Conservation (phyloP, 75 land plant species). For the Cunninghamia lanceolata region DNA sequence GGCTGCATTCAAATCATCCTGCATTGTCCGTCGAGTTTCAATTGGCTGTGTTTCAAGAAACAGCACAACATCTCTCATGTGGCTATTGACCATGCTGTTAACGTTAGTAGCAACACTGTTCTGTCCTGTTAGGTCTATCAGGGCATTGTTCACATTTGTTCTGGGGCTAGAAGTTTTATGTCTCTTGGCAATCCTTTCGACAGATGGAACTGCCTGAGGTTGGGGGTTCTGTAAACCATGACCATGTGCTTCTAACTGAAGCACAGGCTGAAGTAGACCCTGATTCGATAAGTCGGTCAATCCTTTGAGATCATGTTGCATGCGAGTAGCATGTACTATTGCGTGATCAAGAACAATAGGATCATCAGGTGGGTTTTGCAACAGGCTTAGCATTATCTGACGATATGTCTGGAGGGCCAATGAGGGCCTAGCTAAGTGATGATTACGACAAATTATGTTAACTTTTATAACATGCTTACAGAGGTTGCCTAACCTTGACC, state of each 20-base stretch:
- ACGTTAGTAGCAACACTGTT: slow-evolving; percentile 9
- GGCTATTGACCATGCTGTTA: not conserved
- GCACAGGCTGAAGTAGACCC: slow-evolving; percentile 34
- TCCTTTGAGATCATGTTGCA: slow-evolving; percentile 33
- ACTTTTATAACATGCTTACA: slow-evolving; percentile 57
- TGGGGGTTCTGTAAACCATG: slow-evolving; percentile 6
- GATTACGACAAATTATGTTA: slow-evolving; percentile 26
- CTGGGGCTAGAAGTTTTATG: slow-evolving; percentile 12
- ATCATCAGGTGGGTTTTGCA: slow-evolving; percentile 34
- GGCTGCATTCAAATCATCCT: slow-evolving; percentile 9
- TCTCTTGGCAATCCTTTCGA: slow-evolving; percentile 12
- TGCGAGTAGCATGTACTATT: slow-evolving; percentile 24
- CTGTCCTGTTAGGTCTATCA: slow-evolving; percentile 1
- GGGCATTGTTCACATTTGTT: not conserved
- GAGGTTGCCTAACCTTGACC: slow-evolving; percentile 47
- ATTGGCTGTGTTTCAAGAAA: slow-evolving; percentile 15
- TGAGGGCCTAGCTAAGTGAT: slow-evolving; percentile 31
- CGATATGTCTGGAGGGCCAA: slow-evolving; percentile 25
- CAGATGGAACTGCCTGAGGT: not conserved
- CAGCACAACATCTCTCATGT: slow-evolving; percentile 7
- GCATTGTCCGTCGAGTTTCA: slow-evolving; percentile 9
- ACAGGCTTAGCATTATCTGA: slow-evolving; percentile 27
- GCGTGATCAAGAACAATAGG: slow-evolving; percentile 42
- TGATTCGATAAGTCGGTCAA: slow-evolving; percentile 27
- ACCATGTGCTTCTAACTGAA: slow-evolving; percentile 11